Conservation (phyloP, 352 stramenopile genomes). For the Globisporangium nunn region DNA sequence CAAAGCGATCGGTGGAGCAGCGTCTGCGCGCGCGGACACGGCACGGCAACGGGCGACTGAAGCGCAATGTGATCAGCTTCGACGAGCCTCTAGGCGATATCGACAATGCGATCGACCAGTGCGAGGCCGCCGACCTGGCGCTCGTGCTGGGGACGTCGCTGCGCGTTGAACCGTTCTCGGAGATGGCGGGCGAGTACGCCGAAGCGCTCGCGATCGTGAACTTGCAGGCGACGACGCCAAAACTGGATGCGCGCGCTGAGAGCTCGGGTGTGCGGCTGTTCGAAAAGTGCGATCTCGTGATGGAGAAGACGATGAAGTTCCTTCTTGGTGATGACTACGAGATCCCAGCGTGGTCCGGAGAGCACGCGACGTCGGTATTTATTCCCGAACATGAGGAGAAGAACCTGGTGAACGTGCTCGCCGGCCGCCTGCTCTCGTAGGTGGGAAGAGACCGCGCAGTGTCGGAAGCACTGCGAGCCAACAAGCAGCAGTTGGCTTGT, state of each 20-base stretch:
- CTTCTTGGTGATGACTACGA: conserved; percentile 49
- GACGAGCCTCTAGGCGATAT: conserved; percentile 77
- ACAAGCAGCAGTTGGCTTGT: no score
- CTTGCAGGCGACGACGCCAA: conserved; percentile 56
- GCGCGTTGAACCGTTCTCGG: conserved; percentile 69
- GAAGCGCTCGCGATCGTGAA: conserved; percentile 74
- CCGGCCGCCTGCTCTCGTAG: conserved; percentile 40
- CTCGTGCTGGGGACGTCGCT: conserved; percentile 74
- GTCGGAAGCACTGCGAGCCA: no score
- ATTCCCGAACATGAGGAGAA: conserved; percentile 63
- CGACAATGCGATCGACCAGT: conserved; percentile 72
- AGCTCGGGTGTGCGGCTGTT: conserved; percentile 61
- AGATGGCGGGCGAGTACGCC: conserved; percentile 75
- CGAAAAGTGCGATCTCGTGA: conserved; percentile 68
- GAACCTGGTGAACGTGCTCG: conserved; percentile 74
- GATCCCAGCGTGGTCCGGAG: conserved; percentile 50
- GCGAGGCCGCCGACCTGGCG: conserved; percentile 64
- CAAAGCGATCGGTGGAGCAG: conserved; percentile 53
- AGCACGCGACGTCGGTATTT: conserved; percentile 56
- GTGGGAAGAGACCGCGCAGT: background rate
- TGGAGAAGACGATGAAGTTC: conserved; percentile 69
- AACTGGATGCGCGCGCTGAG: conserved; percentile 64
- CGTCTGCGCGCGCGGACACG: conserved; percentile 56
- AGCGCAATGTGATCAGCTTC: conserved; percentile 76
- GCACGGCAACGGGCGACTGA: conserved; percentile 67